Evolutionary conservation across 129 eudicot species (phyloP), one percentile per base, ranked within the genome.

Genomic region (Calendula officinalis): DNA sequence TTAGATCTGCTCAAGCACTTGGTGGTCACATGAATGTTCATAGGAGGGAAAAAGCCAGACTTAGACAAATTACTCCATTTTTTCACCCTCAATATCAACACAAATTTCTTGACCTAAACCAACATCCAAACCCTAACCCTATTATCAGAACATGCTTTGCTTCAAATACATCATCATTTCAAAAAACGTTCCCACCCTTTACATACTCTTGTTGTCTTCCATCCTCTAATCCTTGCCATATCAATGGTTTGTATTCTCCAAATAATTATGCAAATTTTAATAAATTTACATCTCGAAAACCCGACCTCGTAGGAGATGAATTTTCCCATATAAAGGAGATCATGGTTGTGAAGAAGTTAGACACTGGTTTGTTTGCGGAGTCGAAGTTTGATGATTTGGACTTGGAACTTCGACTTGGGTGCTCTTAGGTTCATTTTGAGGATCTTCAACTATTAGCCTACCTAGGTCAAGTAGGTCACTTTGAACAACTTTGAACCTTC

Each of bases 11-110:
- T 58, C 94, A 86, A 66, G 94, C 94, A 35, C 88, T 86, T 54
- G 94, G 94, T 7, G 94, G 94, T 51, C 94, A 86, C 78, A 86
- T 86, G 94, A 86, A 86, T 48, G 88, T 86, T 62, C 94, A 86
- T 54, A 67, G 94, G 56, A 82, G 84, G 71, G 94, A 86, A 64
- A 74, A 86, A 60, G 94, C 94, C 0, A 77, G 82, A 58, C 66
- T 85, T 37, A 69, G 87, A 70, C 82, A 68, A 34, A 76, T 22
- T 22, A 22, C 30, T 22, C 30, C 30, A 22, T 22, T 22, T 22
- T 81, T 9, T 76, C 91, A 37, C 75, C 78, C 5, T 53, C 65
- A 22, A 22, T 22, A 22, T 60, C 63, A 62, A 47, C 32, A 34
- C 61, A 67, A 47, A 68, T 45, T 67, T 17, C 55, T 75, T 3